Base-by-base conservation (phyloP, 1,284 basidiomycete genomes). In the Leccinum griseonigrum region DNA sequence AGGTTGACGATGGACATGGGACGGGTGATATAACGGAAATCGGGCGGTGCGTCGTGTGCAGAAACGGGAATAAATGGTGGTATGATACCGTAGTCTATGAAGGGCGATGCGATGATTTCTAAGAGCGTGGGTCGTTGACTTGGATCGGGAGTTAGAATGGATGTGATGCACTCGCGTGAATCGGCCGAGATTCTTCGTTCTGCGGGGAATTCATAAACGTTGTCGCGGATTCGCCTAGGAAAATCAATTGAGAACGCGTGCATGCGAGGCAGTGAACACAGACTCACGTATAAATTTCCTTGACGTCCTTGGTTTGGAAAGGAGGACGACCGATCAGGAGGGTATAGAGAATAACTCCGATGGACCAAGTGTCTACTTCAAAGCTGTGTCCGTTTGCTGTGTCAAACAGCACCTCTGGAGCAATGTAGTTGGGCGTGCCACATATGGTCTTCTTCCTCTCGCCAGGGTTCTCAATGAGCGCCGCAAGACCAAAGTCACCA, bases 361-460 rank as follows among this genome's bases (percentile, higher is more conserved):
- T 91, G 6, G 92, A 95, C 97, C 97, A 99, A 9, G 96, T 92
- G 73, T 99, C 97, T 38, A 98, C 97, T 77, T 98, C 97, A 71
- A 98, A 99, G 73, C 93, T 95, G 77, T 99, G 97, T 0, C 97
- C 95, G 68, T 95, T 96, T 29, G 90, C 93, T 51, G 92, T 94
- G 74, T 98, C 95, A 75, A 98, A 98, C 63, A 99, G 79, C 36
- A 99, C 95, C 74, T 99, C 97, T 0, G 97, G 97, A 0, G 97
- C 97, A 67, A 99, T 98, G 75, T 99, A 98, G 75, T 99, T 98
- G 1, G 97, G 97, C 1, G 97, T 99, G 6, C 97, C 97, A 70
- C 97, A 98, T 56, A 98, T 97, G 0, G 97, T 99, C 86, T 97
- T 98, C 83, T 98, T 98, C 68, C 97, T 81, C 75, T 99, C 97